Percentiles rank a stretch among this genome's conserved stretches.
phyloP scores from a whole-genome alignment of 768 basidiomycete genomes.

The Phanerochaete sordida region DNA sequence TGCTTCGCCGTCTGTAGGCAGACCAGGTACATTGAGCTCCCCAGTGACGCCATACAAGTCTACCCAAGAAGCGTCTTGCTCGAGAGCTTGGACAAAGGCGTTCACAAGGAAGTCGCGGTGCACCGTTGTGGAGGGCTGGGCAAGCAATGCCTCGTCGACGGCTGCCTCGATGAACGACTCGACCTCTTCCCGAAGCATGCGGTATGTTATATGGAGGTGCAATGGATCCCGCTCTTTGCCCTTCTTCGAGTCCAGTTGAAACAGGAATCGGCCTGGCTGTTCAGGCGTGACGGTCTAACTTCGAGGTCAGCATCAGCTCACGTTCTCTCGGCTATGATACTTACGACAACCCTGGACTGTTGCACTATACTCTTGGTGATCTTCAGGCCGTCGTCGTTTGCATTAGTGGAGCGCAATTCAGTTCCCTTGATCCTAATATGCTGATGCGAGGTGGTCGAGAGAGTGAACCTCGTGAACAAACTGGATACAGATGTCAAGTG shows the following conservation, averaged over 20 bases:
- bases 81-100: constrained; percentile 54
- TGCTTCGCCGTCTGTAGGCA: constrained; percentile 27
- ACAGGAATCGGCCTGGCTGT: constrained; percentile 77
- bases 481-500: too few relatives aligned
- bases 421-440: constrained; percentile 73
- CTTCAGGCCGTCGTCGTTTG: constrained; percentile 44
- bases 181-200: constrained; percentile 80
- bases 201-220: constrained; percentile 65
- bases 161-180: constrained; percentile 54
- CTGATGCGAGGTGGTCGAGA: constrained; percentile 77
- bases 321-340: too few relatives aligned
- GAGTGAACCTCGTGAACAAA: constrained; percentile 86
- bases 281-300: constrained; percentile 74
- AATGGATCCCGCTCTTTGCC: constrained; percentile 67
- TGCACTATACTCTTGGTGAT: constrained; percentile 47
- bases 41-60: constrained; percentile 68
- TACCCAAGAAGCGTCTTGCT: constrained; percentile 64
- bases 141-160: constrained; percentile 40
- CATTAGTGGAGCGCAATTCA: constrained; percentile 43
- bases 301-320: too few relatives aligned
- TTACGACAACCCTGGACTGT: constrained; percentile 47
- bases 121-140: constrained; percentile 28
- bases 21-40: constrained; percentile 55
- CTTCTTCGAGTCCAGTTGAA: constrained; percentile 63
- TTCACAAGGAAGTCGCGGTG: constrained; percentile 44